Evolutionary conservation across 2,329 filamentous ascomycete species (phyloP), one percentile per base, ranked within the genome.

Genomic region (Myriosclerotinia duriaeana): DNA sequence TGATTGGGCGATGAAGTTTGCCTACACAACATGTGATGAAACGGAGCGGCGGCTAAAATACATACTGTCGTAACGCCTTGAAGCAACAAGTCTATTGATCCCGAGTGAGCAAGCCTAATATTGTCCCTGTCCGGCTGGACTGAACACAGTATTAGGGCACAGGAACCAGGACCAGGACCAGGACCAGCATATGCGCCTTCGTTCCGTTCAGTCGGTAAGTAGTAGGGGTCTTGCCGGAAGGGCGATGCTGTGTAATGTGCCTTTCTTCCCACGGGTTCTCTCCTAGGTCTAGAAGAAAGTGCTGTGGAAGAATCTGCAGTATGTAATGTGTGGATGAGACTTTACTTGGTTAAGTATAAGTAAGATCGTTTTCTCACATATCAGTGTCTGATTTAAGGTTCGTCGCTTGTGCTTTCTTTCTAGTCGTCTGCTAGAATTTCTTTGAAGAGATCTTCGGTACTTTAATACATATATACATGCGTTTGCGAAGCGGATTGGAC

Each of bases 401-500:
- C 17, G 17, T 34, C 26, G 40, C 40, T 34, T 58, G 40, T 50
- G 5, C 14, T 26, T 60, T 60, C 12, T 7, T 50, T 15, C 34
- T 50, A 38, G 58, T 26, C 44, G 22, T 55, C 5, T 55, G 17
- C 15, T 48, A 20, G 36, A 46, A 6, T 26, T 53, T 64, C 42
- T 38, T 22, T 53, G 40, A 46, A 26, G 4, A 42, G 34, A 53
- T 65, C 36, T 30, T 34, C 15, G 14, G 14, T 60, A 46, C 56
- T 22, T 48, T 3, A 22, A 36, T 48, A 22, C 26, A 14, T 46
- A 36, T 30, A 56, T 22, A 38, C n/a, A 70, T 69, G 70, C 63
- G 46, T 65, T 44, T 69, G 48, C 67, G 68, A 61, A 71, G 67
- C 60, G 63, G 68, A 40, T 59, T 53, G 48, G 36, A 52, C 34